These are phyloP conservation scores for Clathrospora elynae DNA, from an alignment of 2,329 filamentous ascomycete genomes.

Conservation along the genomic window DNA sequence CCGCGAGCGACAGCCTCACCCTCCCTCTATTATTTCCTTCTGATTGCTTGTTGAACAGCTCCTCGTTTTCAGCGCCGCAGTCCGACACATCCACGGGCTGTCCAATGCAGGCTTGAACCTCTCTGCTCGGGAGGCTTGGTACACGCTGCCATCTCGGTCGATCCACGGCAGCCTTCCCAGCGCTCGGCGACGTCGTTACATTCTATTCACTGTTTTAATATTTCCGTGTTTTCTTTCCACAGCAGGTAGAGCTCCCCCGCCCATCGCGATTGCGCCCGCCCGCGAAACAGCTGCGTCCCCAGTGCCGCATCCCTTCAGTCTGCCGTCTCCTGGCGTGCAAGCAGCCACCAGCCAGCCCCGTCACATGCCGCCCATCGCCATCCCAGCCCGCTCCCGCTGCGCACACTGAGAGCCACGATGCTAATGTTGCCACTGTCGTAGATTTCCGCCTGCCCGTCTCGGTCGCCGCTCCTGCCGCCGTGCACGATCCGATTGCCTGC, in stretches of 20 bases:
- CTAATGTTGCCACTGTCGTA: constrained; percentile 26
- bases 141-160: constrained; percentile 49
- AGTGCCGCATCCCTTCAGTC: constrained; percentile 23
- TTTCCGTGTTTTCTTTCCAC: constrained; percentile 32
- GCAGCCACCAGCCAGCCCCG: constrained; percentile 12
- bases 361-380: constrained; percentile 13
- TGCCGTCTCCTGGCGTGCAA: constrained; percentile 26
- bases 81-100: constrained; percentile 29
- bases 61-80: constrained; percentile 29
- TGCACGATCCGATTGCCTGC: constrained; percentile 21
- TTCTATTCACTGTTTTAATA: constrained; percentile 49
- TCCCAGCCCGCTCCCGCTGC: constrained; percentile 11
- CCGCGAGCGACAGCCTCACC: constrained; percentile 31
- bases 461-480: constrained; percentile 21
- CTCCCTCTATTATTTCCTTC: constrained; percentile 45
- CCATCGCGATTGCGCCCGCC: constrained; percentile 15
- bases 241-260: constrained; percentile 34
- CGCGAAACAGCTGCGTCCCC: constrained; percentile 20
- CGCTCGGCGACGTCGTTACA: constrained; percentile 37
- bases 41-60: constrained; percentile 36
- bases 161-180: constrained; percentile 46
- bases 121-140: constrained; percentile 48
- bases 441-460: constrained; percentile 22
- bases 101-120: constrained; percentile 49
- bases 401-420: constrained; percentile 11